Evolutionary conservation across 2,329 filamentous ascomycete species (phyloP), one percentile per base, ranked within the genome.

Genomic region (Ophiocordyceps robertsii): DNA sequence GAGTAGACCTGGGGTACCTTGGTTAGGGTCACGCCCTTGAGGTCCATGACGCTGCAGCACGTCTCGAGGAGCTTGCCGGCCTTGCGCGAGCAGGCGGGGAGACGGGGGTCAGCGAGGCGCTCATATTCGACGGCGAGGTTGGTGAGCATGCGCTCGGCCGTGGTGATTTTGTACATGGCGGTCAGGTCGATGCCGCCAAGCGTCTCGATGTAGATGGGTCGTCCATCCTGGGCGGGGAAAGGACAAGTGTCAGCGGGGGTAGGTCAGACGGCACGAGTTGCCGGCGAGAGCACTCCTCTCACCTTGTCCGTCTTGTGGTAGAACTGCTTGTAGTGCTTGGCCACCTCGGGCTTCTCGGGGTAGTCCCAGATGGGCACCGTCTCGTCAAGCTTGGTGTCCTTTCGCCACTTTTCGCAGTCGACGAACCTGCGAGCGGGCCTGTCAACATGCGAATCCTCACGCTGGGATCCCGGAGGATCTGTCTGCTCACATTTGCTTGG

Each of bases 61-160:
- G 92, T 98, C 72, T 98, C 92, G 56, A 95, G 82, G 44, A 98
- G 80, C 57, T 82, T 77, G 55, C 85, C 87, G 21, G 82, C 72
- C 68, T 95, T 94, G 65, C 90, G 88, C 44, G 88, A 95, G 75
- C 88, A 95, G 52, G 92, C 90, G 41, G 92, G 92, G 44, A 98
- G 77, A 52, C 92, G 84, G 13, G 89, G 89, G 65, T 96, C 90
- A 52, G 86, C 76, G 53, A 96, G 75, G 64, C 90, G 94, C 72
- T 98, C 92, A 70, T 98, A 98, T 70, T 98, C 92, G 62, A 89
- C 83, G 39, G 94, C 90, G 37, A 98, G 80, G 72, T 96, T 96
- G 64, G 85, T 80, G 47, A 96, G 70, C 90, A 98, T 96, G 65
- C 90, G 87, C 50, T 96, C 87, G 56, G 77, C 74, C 38, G 83